These are phyloP conservation scores for Blastobotrys capitulatus DNA, from an alignment of 1,139 yeast species.

Conservation along the genomic window DNA sequence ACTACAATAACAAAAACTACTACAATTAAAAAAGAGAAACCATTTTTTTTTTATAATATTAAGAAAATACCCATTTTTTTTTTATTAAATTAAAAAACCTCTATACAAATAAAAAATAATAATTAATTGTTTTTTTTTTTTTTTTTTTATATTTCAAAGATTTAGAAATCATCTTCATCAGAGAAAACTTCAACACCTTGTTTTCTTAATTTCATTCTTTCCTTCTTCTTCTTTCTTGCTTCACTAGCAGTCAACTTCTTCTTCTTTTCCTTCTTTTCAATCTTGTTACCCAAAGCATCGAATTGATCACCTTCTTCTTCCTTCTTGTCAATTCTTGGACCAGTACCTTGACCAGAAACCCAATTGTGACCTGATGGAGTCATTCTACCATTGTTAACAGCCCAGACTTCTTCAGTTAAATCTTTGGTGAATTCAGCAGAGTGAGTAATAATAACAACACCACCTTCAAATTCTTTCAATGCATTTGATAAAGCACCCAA, in stretches of 20 bases:
- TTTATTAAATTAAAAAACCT: not conserved
- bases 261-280: constrained; percentile 93
- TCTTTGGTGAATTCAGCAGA: constrained; percentile 99
- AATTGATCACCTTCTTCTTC: constrained; percentile 97
- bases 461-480: constrained; percentile 97
- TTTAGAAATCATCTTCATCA: constrained; percentile 72
- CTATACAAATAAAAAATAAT: constrained; percentile 2
- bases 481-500: constrained; percentile 99
- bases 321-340: constrained; percentile 97
- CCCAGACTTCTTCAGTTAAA: constrained; percentile 99
- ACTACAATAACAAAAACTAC: not conserved
- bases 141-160: too few relatives aligned
- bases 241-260: constrained; percentile 97
- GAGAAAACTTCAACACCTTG: constrained; percentile 98
- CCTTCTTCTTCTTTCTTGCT: constrained; percentile 99
- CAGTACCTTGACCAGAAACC: constrained; percentile 99
- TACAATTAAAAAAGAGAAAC: not conserved
- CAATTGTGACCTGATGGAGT: constrained; percentile 99
- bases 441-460: constrained; percentile 99
- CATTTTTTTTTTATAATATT: not conserved
- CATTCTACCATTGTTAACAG: constrained; percentile 96
- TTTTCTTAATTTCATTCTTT: constrained; percentile 99
- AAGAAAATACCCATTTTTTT: not conserved
- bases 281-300: constrained; percentile 99
- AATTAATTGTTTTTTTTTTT: too few relatives aligned